A percentile compares a stretch with the other conserved stretches of the same genome.
These are phyloP conservation scores for Alternaria sp. DNA, from an alignment of 2,329 filamentous ascomycete genomes.

Conservation along the genomic window DNA sequence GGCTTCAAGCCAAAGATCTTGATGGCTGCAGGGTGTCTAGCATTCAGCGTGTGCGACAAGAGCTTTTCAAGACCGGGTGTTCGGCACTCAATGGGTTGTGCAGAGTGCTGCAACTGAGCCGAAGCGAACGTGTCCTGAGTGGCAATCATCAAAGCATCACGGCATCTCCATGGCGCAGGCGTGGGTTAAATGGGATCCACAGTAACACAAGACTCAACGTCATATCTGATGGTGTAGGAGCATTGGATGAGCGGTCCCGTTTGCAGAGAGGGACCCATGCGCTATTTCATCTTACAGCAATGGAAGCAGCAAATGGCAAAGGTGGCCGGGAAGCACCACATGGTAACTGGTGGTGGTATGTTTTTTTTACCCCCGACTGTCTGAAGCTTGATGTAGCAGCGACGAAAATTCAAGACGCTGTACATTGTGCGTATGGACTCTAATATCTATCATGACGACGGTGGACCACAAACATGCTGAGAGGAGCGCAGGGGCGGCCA, in stretches of 20 bases:
- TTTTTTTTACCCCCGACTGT: not conserved
- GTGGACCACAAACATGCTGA: constrained; percentile 15
- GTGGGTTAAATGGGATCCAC: constrained; percentile 12
- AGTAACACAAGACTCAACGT: constrained; percentile 18
- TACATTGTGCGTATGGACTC: constrained; percentile 11
- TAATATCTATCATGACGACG: constrained; percentile 8
- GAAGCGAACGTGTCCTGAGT: constrained; percentile 4
- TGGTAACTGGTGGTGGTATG: not conserved
- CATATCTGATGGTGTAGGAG: constrained; percentile 23
- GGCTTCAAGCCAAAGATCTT: constrained; percentile 16
- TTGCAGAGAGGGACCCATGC: constrained; percentile 15
- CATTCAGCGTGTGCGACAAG: constrained; percentile 21
- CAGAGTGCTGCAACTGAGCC: constrained; percentile 9
- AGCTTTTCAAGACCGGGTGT: constrained; percentile 23
- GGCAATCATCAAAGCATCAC: constrained; percentile 9
- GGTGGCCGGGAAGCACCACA: constrained; percentile 2
- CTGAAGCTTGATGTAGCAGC: constrained; percentile 11
- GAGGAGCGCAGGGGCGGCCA: not conserved
- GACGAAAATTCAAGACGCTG: constrained; percentile 4
- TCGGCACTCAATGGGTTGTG: constrained; percentile 19
- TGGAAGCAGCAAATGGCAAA: not conserved
- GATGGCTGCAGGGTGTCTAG: constrained; percentile 15
- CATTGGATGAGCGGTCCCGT: constrained; percentile 22
- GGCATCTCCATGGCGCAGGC: constrained; percentile 10
- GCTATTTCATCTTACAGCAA: constrained; percentile 17